Conservation (phyloP, 805 yeast species). For the Saccharomycopsis sp. region DNA sequence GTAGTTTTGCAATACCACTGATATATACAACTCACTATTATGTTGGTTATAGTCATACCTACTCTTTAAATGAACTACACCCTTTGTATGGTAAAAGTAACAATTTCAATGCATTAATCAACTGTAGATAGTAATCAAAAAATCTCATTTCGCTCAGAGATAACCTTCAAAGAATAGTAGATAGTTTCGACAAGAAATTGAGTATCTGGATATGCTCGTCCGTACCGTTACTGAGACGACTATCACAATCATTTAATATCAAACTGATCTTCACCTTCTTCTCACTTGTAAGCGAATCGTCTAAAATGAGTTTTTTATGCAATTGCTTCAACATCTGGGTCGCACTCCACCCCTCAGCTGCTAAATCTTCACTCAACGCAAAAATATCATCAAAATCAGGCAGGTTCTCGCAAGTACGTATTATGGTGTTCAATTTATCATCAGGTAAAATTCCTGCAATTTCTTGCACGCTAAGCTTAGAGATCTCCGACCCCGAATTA, state of each 20-base stretch:
- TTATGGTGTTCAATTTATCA: conserved; percentile 36
- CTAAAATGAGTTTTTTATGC: conserved; percentile 58
- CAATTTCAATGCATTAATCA: too few species aligned
- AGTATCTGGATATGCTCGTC: conserved; percentile 82
- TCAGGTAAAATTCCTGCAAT: conserved; percentile 71
- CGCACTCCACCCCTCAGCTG: conserved; percentile 73
- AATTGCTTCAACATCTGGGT: conserved; percentile 64
- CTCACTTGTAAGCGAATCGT: conserved; percentile 40
- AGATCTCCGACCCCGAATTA: conserved; percentile 29
- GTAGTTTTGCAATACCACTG: too few species aligned
- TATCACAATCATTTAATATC: conserved; percentile 68
- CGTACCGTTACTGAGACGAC: conserved; percentile 71
- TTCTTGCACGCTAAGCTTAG: conserved; percentile 42
- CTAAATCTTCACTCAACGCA: conserved; percentile 41
- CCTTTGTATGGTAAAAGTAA: too few species aligned
- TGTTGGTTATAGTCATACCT: too few species aligned
- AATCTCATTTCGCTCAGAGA: conserved; percentile 17
- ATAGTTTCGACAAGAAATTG: conserved; percentile 51
- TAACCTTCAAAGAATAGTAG: conserved; percentile 30
- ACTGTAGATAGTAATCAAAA: conserved; percentile 12
- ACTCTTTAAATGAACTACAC: too few species aligned
- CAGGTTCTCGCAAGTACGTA: conserved; percentile 25
- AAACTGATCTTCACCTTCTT: conserved; percentile 62
- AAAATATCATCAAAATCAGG: conserved; percentile 29
- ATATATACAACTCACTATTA: too few species aligned